Evolutionary conservation across 129 eudicot species (phyloP), one percentile per base, ranked within the genome.

Genomic region (Flaveria trinervia): DNA sequence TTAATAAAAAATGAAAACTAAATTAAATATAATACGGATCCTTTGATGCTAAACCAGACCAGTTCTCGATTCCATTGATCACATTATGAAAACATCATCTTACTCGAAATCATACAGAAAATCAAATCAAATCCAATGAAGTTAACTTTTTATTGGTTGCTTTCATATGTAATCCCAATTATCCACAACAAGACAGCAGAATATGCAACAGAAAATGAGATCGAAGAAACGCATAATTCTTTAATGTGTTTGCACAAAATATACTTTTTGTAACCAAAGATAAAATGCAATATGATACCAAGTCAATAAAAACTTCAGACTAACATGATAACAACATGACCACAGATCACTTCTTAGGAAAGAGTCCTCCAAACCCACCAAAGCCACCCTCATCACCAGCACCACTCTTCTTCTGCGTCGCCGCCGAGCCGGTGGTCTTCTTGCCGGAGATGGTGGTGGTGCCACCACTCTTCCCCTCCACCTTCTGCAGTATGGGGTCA

Each of bases 401-500:
- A 22, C 45, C 64, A 18, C 51, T 68, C 77, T 83, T 78, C 86
- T 83, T 83, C 18, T 83, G 83, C 30, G 82, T 72, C 7, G 80
- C 41, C 26, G 70, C 68, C 16, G 77, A 50, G 6, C 56, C 9
- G 3, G 83, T 20, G 59, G 65, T 67, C 83, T 73, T 83, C 70
- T 73, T 73, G 4, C 59, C 1, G 78, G 68, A 16, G 30, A 51
- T 5, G 17, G 61, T 64, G 18, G 73, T 79, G 30, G 86, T 82
- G 15, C 83, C 74, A 8, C 74, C 77, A 8, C 74, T 76, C 70
- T 84, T 83, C 4, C 80, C 86, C 50, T 86, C 90, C 68, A 84
- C 88, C 82, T 84, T 84, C 59, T 78, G 79, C 43, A 86, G 86
- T 65, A 86, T 20, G 9, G 90, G 90, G 64, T 86, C 90, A 11